phyloP scores from a whole-genome alignment of 75 land plant genomes.

The Selaginella tamariscina region DNA sequence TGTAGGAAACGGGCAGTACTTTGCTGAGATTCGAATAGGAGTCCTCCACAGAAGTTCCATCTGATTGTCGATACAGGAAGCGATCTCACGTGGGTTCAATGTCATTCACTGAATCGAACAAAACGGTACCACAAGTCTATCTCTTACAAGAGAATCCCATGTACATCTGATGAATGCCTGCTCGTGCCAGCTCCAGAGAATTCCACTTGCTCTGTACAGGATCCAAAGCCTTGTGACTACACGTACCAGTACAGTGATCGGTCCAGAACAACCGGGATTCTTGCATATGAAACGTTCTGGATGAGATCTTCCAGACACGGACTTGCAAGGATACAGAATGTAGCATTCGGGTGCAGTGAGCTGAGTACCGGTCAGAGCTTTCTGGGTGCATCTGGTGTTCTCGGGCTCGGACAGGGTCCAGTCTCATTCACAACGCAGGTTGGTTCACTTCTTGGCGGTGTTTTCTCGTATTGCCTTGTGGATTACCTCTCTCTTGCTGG shows the following conservation, averaged over 20 bases:
- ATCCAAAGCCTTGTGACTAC: slow-evolving; percentile 39
- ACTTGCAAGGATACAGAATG: slow-evolving; percentile 3
- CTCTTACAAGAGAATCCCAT: slow-evolving; percentile 33
- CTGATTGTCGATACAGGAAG: slow-evolving; percentile 60
- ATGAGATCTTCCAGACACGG: slow-evolving; percentile 22
- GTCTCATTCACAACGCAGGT: slow-evolving; percentile 31
- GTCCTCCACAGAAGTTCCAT: slow-evolving; percentile 38
- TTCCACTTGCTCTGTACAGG: slow-evolving; percentile 31
- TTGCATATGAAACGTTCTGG: slow-evolving; percentile 41
- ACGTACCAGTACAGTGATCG: slow-evolving; percentile 39
- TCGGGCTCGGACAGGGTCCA: slow-evolving; percentile 41
- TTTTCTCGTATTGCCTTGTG: slow-evolving; percentile 63
- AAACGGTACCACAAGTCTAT: slow-evolving; percentile 10
- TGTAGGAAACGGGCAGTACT: slow-evolving; percentile 55
- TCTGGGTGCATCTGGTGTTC: slow-evolving; percentile 39
- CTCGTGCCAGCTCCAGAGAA: slow-evolving; percentile 23
- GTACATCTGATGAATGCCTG: slow-evolving; percentile 30
- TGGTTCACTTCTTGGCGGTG: slow-evolving; percentile 23
- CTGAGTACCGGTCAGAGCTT: slow-evolving; percentile 23
- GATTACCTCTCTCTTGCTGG: slow-evolving; percentile 43
- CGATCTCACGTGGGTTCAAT: neutral
- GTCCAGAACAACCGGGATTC: slow-evolving; percentile 37
- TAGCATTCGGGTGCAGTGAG: slow-evolving; percentile 47
- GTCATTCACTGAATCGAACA: neutral
- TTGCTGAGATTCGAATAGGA: slow-evolving; percentile 44